Conservation (phyloP, 257 asterid genomes). For the Cordia subcordata region DNA sequence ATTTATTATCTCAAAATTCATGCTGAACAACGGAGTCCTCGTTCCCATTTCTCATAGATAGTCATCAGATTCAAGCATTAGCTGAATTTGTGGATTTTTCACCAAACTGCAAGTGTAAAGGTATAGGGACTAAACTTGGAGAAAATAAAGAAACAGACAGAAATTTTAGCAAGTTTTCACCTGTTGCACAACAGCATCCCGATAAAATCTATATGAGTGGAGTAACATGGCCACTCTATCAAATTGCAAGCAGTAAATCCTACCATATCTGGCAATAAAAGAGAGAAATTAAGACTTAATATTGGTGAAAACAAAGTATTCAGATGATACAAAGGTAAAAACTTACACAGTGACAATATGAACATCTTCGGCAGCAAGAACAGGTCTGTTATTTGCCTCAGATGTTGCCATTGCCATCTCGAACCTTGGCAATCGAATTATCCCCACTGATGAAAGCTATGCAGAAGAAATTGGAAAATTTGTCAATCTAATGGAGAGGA, state of each 20-base stretch:
- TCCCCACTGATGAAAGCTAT: slow-evolving; percentile 87
- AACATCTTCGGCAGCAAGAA: slow-evolving; percentile 84
- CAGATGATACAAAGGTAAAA: slow-evolving; percentile 1
- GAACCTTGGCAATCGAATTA: slow-evolving; percentile 79
- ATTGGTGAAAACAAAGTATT: slow-evolving; percentile 8
- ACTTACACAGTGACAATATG: slow-evolving; percentile 79
- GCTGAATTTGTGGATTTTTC: background rate
- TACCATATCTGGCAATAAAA: slow-evolving; percentile 70
- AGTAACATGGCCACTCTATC: slow-evolving; percentile 87
- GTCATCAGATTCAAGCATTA: no score
- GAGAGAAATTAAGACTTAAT: slow-evolving; percentile 19
- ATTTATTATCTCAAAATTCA: no score
- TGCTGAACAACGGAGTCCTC: no score
- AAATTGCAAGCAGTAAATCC: slow-evolving; percentile 94
- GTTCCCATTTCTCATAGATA: no score
- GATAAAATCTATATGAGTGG: slow-evolving; percentile 80
- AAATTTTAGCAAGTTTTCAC: slow-evolving; percentile 30
- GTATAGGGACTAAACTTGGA: background rate
- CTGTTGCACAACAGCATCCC: slow-evolving; percentile 93
- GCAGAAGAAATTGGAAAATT: slow-evolving; percentile 20
- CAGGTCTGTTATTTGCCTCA: slow-evolving; percentile 69
- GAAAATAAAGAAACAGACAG: slow-evolving; percentile 2
- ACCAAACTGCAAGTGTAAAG: background rate
- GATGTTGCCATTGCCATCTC: slow-evolving; percentile 85
- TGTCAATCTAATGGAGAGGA: slow-evolving; percentile 18